Evolutionary conservation across 2,329 filamentous ascomycete species (phyloP), one percentile per base, ranked within the genome.

Genomic region (Botryosphaeria agaves): DNA sequence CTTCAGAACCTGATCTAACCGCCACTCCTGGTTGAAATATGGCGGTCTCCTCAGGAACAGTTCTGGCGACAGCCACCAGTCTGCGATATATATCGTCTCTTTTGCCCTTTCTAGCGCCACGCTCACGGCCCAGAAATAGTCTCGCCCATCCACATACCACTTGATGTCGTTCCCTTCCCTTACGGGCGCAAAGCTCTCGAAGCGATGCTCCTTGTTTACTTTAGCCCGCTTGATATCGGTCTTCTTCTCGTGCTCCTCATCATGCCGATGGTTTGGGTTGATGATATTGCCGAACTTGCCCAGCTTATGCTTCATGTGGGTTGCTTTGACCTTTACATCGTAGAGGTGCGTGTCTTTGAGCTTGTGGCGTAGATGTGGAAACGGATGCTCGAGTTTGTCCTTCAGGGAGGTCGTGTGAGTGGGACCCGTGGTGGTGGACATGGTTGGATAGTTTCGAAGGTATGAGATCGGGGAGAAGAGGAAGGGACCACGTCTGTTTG

Each of bases 21-120:
- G 69, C 70, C 76, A 94, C 54, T 93, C 70, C 49, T 91, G 81
- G 40, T 84, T 78, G 46, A 66, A 67, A 40, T 77, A 76, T 0
- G 89, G 81, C 1, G 89, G 85, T 14, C 89, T 69, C 21, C 89
- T 73, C 37, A 98, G 55, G 55, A 87, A 92, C 37, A 89, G 56
- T 53, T 89, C 81, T 0, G 82, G 89, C 3, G 81, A 91, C 9
- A 95, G 61, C 89, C 89, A 95, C 89, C 87, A 98, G 47, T 95
- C 89, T 35, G 67, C 78, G 40, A 98, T 91, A 53, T 95, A 98
- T 42, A 98, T 94, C 27, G 78, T 77, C 55, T 95, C 87, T 46
- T 79, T 79, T 21, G 89, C 89, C 35, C 75, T 66, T 38, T 95
- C 85, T n/a, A 95, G 64, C 0, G 85, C 87, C 19, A 76, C 72